Base-by-base conservation (phyloP, 768 basidiomycete genomes). In the Rhodotorula diobovata region DNA sequence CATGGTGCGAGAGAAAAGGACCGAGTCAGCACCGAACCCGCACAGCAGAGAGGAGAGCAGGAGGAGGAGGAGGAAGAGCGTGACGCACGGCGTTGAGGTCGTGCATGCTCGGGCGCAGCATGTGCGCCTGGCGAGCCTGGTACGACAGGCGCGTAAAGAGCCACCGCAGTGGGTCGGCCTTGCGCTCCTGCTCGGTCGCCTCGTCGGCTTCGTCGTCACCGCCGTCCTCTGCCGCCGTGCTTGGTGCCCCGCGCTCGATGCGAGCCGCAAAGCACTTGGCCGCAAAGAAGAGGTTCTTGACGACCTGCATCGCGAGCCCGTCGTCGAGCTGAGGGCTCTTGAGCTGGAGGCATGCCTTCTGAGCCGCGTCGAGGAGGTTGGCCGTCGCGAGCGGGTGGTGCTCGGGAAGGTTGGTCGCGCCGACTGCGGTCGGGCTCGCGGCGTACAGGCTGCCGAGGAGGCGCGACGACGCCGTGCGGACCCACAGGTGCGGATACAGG, bases 131-230 rank as follows among this genome's bases (percentile, higher is more conserved):
- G 16, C 77, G 67, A 12, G 73, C 66, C 57, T 76, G 89, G 80
- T 90, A 94, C 0, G 95, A 97, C 30, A 98, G 82, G 78, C 90
- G 90, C 34, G 93, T 93, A 83, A 98, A 97, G 45, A 99, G 81
- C 93, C 95, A 98, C 0, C 90, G 86, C 4, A 97, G 82, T 1
- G 88, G 88, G 75, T 88, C 84, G 28, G 76, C 67, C 48, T 70
- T 64, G 48, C 72, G 65, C 63, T 76, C 73, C 51, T 63, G 61
- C 59, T 67, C 70, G 46, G 74, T 72, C 35, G 63, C 75, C 25
- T 61, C 75, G 66, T 76, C 28, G 66, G 48, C 48, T 37, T 77
- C 77, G 15, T 79, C 77, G 77, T 5, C 78, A 21, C 30, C 79
- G 14, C 39, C 79, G 14, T 75, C 78, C 5, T 68, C 75, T 35